Conservation (phyloP, 2,329 filamentous ascomycete genomes). For the Coniella vitis region DNA sequence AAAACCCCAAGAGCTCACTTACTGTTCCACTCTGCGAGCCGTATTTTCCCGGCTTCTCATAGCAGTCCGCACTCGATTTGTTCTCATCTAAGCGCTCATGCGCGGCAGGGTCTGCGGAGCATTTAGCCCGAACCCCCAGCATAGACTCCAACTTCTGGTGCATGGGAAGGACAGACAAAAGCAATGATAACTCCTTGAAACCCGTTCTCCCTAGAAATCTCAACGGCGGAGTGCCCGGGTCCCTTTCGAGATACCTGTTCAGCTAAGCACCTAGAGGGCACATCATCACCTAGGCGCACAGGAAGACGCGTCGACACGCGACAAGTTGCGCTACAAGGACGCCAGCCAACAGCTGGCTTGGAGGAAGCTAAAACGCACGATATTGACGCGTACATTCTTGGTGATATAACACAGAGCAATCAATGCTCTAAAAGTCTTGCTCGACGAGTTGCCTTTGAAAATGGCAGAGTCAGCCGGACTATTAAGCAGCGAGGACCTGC, state of each 20-base stretch:
- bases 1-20: too few relatives aligned
- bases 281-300: too few relatives aligned
- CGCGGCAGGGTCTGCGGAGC: neutral
- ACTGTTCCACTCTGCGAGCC: too few relatives aligned
- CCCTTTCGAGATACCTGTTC: slow-evolving; percentile 4
- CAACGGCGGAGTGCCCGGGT: slow-evolving; percentile 9
- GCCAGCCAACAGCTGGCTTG: neutral
- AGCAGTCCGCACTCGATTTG: too few relatives aligned
- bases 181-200: slow-evolving; percentile 14
- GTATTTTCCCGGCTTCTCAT: too few relatives aligned
- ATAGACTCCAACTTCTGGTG: neutral
- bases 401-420: neutral
- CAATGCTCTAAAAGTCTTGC: neutral
- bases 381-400: too few relatives aligned
- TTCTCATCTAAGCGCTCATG: neutral
- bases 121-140: neutral
- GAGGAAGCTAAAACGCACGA: neutral
- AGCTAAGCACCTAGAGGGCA: slow-evolving; percentile 3
- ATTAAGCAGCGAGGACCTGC: slow-evolving; percentile 30
- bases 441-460: slow-evolving; percentile 1
- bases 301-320: slow-evolving; percentile 2
- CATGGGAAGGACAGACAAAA: slow-evolving; percentile 3
- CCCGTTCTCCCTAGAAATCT: slow-evolving; percentile 2
- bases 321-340: slow-evolving; percentile 24
- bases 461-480: slow-evolving; percentile 25